These are phyloP conservation scores for Microcos paniculata DNA, from an alignment of 345 rosid species.

Conservation along the genomic window DNA sequence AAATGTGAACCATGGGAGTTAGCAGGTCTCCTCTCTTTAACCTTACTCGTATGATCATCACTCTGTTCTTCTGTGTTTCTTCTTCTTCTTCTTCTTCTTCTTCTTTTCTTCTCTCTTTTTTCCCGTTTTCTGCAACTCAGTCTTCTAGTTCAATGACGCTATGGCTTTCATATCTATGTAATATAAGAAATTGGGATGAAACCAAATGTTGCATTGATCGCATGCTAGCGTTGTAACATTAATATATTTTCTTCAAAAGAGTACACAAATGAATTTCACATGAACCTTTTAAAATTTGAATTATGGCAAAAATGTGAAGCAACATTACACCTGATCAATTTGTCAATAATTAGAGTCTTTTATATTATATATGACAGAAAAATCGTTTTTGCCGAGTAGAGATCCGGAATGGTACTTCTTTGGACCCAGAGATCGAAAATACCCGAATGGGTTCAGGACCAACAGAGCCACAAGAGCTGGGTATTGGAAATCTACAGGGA, in stretches of 20 bases:
- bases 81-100: neutral
- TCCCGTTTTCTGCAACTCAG: neutral
- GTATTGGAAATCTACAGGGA: constrained; percentile 91
- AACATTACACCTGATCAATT: neutral
- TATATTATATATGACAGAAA: constrained; percentile 39
- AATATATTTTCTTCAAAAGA: neutral
- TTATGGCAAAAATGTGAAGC: neutral
- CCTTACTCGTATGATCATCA: no score
- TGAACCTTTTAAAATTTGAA: no score
- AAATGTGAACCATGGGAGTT: constrained; percentile 98
- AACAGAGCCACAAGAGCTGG: constrained; percentile 88
- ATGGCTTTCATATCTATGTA: neutral
- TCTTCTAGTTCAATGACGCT: neutral
- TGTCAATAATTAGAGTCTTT: neutral
- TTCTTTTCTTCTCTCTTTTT: no score
- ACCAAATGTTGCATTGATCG: no score
- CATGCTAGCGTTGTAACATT: no score
- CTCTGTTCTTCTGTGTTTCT: neutral
- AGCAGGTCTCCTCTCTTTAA: constrained; percentile 44
- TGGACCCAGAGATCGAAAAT: constrained; percentile 89
- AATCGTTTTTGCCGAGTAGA: constrained; percentile 85
- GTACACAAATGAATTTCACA: neutral
- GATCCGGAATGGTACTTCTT: constrained; percentile 97
- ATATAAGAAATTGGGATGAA: no score
- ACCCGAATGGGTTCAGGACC: constrained; percentile 87